A percentile compares a stretch with the other conserved stretches of the same genome.
phyloP scores from a whole-genome alignment of 2,329 filamentous ascomycete genomes.

The Aureobasidium sp. region DNA sequence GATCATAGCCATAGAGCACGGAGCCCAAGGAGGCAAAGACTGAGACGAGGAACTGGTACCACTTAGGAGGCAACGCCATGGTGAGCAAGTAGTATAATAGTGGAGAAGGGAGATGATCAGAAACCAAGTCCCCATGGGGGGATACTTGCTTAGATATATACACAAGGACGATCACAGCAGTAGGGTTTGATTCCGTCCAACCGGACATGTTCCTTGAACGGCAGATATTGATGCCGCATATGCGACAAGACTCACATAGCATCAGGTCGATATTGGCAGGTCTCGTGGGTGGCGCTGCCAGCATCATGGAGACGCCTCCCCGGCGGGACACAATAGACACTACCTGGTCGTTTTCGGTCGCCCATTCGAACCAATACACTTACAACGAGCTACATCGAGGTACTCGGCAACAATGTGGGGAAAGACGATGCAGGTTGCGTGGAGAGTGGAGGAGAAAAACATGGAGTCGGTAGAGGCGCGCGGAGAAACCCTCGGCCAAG shows the following conservation, averaged over 20 bases:
- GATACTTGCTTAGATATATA: background rate
- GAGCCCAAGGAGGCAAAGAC: slow-evolving; percentile 52
- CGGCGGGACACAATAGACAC: background rate
- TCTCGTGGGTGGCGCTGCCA: slow-evolving; percentile 4
- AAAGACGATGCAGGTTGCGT: background rate
- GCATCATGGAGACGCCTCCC: background rate
- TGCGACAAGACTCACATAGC: background rate
- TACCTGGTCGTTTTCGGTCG: background rate
- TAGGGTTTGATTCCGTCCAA: background rate
- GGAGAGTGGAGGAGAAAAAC: slow-evolving; percentile 6
- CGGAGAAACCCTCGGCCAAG: background rate
- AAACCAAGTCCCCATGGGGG: background rate
- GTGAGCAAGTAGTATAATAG: background rate
- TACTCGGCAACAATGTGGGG: background rate
- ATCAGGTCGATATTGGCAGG: background rate
- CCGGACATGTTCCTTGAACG: background rate
- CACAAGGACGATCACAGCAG: background rate
- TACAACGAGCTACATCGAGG: background rate
- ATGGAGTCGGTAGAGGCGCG: background rate
- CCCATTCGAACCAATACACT: background rate
- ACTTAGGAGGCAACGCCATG: slow-evolving; percentile 49
- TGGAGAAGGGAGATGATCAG: background rate
- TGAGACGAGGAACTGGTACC: slow-evolving; percentile 52
- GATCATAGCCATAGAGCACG: slow-evolving; percentile 50
- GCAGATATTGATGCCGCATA: background rate